Percentiles rank a stretch among this genome's conserved stretches.
These are phyloP conservation scores for Gynandropsis gynandra DNA, from an alignment of 345 rosid genomes.

Conservation along the genomic window DNA sequence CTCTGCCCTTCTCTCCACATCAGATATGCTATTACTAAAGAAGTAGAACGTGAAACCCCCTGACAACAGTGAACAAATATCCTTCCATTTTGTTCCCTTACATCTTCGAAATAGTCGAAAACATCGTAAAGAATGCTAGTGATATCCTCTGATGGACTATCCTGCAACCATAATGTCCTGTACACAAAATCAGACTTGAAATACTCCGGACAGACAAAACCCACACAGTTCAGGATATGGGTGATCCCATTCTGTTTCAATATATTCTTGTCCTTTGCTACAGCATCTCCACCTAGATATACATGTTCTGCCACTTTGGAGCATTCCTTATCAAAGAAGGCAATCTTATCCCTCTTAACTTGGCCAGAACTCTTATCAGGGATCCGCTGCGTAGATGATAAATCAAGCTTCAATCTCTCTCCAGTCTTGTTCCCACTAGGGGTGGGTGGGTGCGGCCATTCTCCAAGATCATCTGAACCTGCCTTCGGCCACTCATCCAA, in stretches of 20 bases:
- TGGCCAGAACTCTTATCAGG: slow-evolving; percentile 65
- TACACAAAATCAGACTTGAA: slow-evolving; percentile 82
- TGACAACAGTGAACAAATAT: slow-evolving; percentile 97
- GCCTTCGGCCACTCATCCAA: slow-evolving; percentile 99
- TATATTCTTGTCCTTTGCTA: slow-evolving; percentile 77
- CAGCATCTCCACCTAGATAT: slow-evolving; percentile 96
- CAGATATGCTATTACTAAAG: slow-evolving; percentile 91
- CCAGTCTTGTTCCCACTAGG: slow-evolving; percentile 73
- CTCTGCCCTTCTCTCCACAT: slow-evolving; percentile 99
- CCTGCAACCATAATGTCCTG: slow-evolving; percentile 96
- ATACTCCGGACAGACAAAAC: slow-evolving; percentile 97
- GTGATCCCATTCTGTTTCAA: slow-evolving; percentile 80
- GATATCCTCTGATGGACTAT: slow-evolving; percentile 96
- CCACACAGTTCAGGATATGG: slow-evolving; percentile 91
- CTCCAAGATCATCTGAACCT: slow-evolving; percentile 89
- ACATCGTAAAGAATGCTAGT: slow-evolving; percentile 96
- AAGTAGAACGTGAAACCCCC: slow-evolving; percentile 97
- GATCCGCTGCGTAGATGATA: slow-evolving; percentile 58
- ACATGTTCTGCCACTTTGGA: slow-evolving; percentile 94
- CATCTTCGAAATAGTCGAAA: slow-evolving; percentile 98
- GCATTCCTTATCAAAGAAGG: slow-evolving; percentile 90
- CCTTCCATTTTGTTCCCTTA: slow-evolving; percentile 82
- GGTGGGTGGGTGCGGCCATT: slow-evolving; percentile 91
- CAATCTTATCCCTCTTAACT: slow-evolving; percentile 86
- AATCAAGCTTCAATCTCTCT: slow-evolving; percentile 91